Evolutionary conservation across 495 filamentous ascomycete species (phyloP), one percentile per base, ranked within the genome.

Genomic region (Aspergillus cavernicola): DNA sequence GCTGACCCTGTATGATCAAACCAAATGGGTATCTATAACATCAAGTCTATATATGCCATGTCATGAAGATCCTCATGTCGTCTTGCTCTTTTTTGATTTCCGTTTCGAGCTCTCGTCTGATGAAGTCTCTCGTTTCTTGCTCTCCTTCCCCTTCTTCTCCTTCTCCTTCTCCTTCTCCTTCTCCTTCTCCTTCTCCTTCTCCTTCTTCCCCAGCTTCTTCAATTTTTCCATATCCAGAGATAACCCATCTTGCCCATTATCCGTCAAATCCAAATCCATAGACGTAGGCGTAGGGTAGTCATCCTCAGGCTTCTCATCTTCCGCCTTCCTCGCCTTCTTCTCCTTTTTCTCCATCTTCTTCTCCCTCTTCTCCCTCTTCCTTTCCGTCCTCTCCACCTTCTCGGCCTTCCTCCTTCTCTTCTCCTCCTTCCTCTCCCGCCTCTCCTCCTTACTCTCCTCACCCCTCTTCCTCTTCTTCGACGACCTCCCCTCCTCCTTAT

Each of bases 231-330:
- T 19, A 16, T 60, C 56, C 22, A 40, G 28, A 36, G 45, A 24
- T 16, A 36, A 28, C 33, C 10, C 22, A 9, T 64, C 64, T 6
- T 37, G 47, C 18, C 35, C 52, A 36, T 42, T 58, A 39, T 59
- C 56, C 24, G 38, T 45, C 51, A 41, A 48, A 18, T 69, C 70
- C 23, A 37, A 50, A 13, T 70, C 71, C 6, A 61, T 75, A 42
- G 68, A 70, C 35, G 59, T 40, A n/a, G 71, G 70, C n/a, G 70
- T 73, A 19, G 71, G 68, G 54, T 73, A 75, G 29, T 68, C 63
- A 10, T 64, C 66, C 36, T 70, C 66, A 5, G 53, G 48, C 8
- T 50, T 51, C 16, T 55, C 41, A 32, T 51, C 48, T 48, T 63
- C 57, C n/a, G 44, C 37, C 39, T 57, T 61, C 50, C 64, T 63